A percentile compares a stretch with the other conserved stretches of the same genome.
Evolutionary conservation across 2,329 filamentous ascomycete species (phyloP).

Genomic region (Trichoderma oligosporum): DNA sequence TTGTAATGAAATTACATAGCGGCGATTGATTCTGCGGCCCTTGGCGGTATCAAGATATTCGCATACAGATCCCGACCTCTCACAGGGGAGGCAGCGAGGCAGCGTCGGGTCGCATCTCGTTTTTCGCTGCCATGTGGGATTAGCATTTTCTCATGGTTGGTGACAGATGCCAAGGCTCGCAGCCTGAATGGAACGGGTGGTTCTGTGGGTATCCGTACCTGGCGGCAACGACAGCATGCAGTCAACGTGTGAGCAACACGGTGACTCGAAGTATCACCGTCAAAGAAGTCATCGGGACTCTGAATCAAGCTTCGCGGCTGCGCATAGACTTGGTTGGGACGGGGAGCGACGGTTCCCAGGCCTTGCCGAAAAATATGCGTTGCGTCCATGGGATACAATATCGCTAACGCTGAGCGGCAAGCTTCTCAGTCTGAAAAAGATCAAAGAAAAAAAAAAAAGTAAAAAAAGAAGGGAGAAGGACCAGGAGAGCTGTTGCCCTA

Average conservation of each 20-base stretch:
- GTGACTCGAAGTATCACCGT: conserved; percentile 50
- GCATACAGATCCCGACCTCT: conserved; percentile 84
- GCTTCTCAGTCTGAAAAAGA: background rate
- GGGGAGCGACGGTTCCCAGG: conserved; percentile 44
- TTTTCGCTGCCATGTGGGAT: conserved; percentile 63
- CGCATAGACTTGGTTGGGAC: conserved; percentile 32
- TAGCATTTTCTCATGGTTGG: background rate
- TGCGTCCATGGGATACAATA: conserved; percentile 51
- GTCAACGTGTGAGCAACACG: conserved; percentile 75
- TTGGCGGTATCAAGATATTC: conserved; percentile 93
- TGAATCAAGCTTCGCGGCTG: conserved; percentile 31
- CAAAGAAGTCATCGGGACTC: conserved; percentile 41
- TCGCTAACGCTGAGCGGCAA: conserved; percentile 11
- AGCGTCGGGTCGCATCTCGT: conserved; percentile 92
- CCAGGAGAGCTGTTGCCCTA: too few species aligned
- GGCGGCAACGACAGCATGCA: conserved; percentile 74
- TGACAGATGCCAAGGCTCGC: background rate
- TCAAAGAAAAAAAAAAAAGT: too few species aligned
- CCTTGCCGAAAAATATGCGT: conserved; percentile 58
- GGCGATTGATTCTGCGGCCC: conserved; percentile 78
- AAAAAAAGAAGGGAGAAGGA: too few species aligned
- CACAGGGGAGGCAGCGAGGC: conserved; percentile 87
- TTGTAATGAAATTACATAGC: conserved; percentile 89
- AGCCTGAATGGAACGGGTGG: background rate
- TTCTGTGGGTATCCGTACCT: conserved; percentile 49